Evolutionary conservation across 176 grass and related monocot genomes (phyloP), one percentile per base, ranked within the genome.

Genomic region (Elaeis guineensis): DNA sequence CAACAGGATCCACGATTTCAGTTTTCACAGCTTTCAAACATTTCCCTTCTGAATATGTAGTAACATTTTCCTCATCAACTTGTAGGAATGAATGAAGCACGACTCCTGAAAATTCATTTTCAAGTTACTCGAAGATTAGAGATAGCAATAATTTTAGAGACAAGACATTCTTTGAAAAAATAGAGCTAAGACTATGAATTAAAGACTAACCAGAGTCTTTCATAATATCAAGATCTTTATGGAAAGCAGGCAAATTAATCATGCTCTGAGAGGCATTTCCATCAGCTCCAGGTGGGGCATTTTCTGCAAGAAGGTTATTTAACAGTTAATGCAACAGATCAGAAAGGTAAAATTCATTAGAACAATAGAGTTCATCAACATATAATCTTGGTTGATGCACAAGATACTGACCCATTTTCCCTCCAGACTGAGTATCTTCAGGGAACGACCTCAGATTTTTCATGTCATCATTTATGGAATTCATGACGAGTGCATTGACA

Each of bases 321-420:
- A 35, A 29, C 24, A 28, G 58, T 60, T 8, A 17, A 35, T 60
- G 24, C 7, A 16, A 16, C 5, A n/a, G n/a, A 17, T 60, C 17
- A 7, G 25, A 60, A 17, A 35, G 35, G 58, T 17, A 23, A 60
- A 60, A 60, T 6, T 60, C 58, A 35, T 25, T 60, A 60, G 24
- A 60, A 60, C 32, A 32, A 28, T 28, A 60, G n/a, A 60, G 25
- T 17, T 5, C 15, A 32, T 18, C 12, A 6, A n/a, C 25, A 60
- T 29, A 19, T 58, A 67, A 51, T n/a, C n/a, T 16, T 17, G 50
- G 18, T 9, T 25, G 32, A 9, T 35, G 7, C 32, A 11, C 2
- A 35, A 35, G 32, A 35, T 29, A 71, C 35, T 26, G 3, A 76
- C 82, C 68, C 75, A 57, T 24, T 50, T 68, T 72, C 19, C 51